Evolutionary conservation across 768 basidiomycete species (phyloP).

Genomic region (Podaxis sp.): DNA sequence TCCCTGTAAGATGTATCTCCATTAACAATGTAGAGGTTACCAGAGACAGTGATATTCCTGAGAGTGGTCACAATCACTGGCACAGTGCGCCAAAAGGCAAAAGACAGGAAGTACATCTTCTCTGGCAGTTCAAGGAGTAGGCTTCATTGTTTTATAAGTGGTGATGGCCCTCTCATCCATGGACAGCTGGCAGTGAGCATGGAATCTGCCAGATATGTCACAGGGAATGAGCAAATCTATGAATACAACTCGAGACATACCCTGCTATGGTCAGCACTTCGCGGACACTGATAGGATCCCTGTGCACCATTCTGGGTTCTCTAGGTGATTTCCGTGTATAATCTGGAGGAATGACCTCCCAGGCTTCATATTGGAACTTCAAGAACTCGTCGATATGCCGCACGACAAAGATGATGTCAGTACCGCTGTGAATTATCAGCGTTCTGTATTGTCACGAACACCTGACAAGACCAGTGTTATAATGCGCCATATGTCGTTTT

Average conservation of each 20-base stretch:
- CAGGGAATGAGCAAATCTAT: not conserved
- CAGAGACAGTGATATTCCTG: not conserved
- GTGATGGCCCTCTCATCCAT: not conserved
- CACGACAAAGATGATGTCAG: not conserved
- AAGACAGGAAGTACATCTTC: not conserved
- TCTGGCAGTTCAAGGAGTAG: not conserved
- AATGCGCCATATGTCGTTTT: not conserved
- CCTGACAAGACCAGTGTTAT: not conserved
- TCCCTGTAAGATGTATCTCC: not conserved
- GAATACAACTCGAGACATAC: not conserved
- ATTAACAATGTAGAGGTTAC: not conserved
- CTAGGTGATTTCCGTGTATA: no score
- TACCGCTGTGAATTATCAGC: not conserved
- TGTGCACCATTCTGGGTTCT: no score
- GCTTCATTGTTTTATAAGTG: not conserved
- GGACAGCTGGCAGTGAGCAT: not conserved
- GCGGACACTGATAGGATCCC: no score
- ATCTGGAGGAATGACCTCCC: no score
- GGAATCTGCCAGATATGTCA: not conserved
- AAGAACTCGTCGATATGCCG: no score
- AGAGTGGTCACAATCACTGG: not conserved
- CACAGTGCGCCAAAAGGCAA: not conserved
- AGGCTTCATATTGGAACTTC: no score
- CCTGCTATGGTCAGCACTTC: no score
- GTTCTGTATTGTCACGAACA: not conserved